Percentiles rank a stretch among this genome's conserved stretches.
These are phyloP conservation scores for Penicillium occitanis DNA, from an alignment of 2,329 filamentous ascomycete species.

Conservation along the genomic window DNA sequence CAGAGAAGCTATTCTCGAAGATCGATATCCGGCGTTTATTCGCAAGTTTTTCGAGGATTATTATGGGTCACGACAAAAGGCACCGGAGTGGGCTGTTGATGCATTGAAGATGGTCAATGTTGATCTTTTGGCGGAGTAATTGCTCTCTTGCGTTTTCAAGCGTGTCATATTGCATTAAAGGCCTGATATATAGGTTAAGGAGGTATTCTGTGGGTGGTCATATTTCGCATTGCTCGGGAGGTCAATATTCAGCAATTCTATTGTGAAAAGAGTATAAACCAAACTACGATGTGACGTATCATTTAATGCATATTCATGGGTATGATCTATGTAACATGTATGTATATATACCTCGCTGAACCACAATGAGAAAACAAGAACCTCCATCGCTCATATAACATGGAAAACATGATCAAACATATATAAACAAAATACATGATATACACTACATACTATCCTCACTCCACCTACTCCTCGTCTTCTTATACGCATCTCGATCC, in stretches of 20 bases:
- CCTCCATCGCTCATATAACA: not conserved
- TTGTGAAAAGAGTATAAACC: too few species aligned
- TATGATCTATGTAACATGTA: slow-evolving; percentile 8
- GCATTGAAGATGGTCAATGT: slow-evolving; percentile 78
- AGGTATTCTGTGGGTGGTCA: too few species aligned
- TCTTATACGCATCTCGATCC: slow-evolving; percentile 51
- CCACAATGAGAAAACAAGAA: not conserved
- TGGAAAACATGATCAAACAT: not conserved
- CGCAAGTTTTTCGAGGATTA: slow-evolving; percentile 73
- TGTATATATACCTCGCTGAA: slow-evolving; percentile 6
- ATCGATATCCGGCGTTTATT: slow-evolving; percentile 76
- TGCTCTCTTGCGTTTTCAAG: not conserved
- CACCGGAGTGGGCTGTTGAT: slow-evolving; percentile 80
- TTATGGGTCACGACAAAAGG: slow-evolving; percentile 65
- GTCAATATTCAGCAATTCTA: too few species aligned
- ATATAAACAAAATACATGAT: not conserved
- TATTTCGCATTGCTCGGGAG: too few species aligned
- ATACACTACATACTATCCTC: slow-evolving; percentile 49
- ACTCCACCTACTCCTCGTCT: slow-evolving; percentile 50
- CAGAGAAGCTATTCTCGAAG: slow-evolving; percentile 75
- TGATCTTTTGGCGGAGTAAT: slow-evolving; percentile 57
- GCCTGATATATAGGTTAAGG: not conserved
- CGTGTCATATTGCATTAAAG: not conserved
- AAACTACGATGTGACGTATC: too few species aligned
- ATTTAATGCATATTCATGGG: not conserved